Percentiles rank a stretch among this genome's conserved stretches.
Evolutionary conservation across 495 filamentous ascomycete genomes (phyloP).

Genomic region (Hyaloscypha variabilis): DNA sequence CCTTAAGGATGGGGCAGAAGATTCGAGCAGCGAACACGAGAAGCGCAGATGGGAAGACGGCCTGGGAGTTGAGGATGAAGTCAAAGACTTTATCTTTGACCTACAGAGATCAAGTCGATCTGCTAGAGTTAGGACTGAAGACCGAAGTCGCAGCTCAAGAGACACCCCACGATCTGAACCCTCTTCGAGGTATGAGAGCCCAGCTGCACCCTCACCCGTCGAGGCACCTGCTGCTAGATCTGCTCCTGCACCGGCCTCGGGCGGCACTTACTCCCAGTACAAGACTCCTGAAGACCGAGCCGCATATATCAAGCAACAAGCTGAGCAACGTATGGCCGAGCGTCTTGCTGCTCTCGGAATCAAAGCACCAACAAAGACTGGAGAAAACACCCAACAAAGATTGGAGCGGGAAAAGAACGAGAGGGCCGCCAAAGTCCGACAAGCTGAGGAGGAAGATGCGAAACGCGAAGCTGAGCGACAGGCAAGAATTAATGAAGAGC

Average conservation of each 20-base stretch:
- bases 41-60: slow-evolving; percentile 94
- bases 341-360: slow-evolving; percentile 91
- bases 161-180: slow-evolving; percentile 30
- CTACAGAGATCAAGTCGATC: slow-evolving; percentile 82
- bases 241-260: slow-evolving; percentile 39
- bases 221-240: slow-evolving; percentile 44
- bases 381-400: slow-evolving; percentile 80
- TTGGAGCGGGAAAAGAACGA: slow-evolving; percentile 88
- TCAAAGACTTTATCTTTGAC: slow-evolving; percentile 97
- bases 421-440: slow-evolving; percentile 78
- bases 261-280: slow-evolving; percentile 73
- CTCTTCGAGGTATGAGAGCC: slow-evolving; percentile 39
- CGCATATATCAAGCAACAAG: slow-evolving; percentile 95
- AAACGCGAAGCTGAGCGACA: slow-evolving; percentile 87
- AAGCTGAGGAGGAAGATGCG: slow-evolving; percentile 95
- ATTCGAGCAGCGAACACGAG: slow-evolving; percentile 78
- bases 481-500: slow-evolving; percentile 81
- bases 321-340: slow-evolving; percentile 97
- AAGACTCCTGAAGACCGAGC: slow-evolving; percentile 91
- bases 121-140: slow-evolving; percentile 73
- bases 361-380: slow-evolving; percentile 70
- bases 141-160: slow-evolving; percentile 44
- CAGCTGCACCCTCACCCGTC: slow-evolving; percentile 45
- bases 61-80: slow-evolving; percentile 92
- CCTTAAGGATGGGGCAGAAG: slow-evolving; percentile 78